These are phyloP conservation scores for Sclerotinia spermophila DNA, from an alignment of 2,329 filamentous ascomycete species.

Conservation along the genomic window DNA sequence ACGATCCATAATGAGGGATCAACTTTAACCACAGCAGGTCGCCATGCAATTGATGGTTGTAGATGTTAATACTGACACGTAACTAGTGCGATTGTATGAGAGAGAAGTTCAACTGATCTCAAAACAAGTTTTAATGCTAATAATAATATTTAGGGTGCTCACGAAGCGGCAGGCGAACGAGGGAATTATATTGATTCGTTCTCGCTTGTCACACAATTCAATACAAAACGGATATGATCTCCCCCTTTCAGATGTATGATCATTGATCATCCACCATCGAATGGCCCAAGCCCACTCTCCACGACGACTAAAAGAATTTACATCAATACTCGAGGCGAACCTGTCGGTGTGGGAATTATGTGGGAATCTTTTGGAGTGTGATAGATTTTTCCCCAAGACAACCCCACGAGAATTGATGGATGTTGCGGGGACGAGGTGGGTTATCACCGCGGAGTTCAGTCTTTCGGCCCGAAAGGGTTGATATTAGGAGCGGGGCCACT, in stretches of 20 bases:
- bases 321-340: not conserved
- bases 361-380: not conserved
- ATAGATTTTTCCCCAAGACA: not conserved
- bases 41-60: slow-evolving; percentile 31
- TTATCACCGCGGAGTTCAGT: not conserved
- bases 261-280: not conserved
- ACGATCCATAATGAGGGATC: slow-evolving; percentile 79
- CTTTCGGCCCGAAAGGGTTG: not conserved
- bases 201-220: not conserved
- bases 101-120: not conserved
- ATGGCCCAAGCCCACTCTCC: not conserved
- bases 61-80: slow-evolving; percentile 32
- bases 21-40: slow-evolving; percentile 49
- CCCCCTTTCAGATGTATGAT: not conserved
- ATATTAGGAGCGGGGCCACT: not conserved
- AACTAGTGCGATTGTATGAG: slow-evolving; percentile 38
- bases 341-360: not conserved
- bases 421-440: not conserved
- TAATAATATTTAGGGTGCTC: slow-evolving; percentile 7
- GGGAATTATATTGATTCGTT: slow-evolving; percentile 31
- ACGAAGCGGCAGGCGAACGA: slow-evolving; percentile 31
- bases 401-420: not conserved
- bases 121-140: slow-evolving; percentile 11
- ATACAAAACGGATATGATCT: slow-evolving; percentile 4
- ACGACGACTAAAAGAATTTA: not conserved